phyloP scores from a whole-genome alignment of 768 basidiomycete genomes.

The Auriscalpium microsporum region DNA sequence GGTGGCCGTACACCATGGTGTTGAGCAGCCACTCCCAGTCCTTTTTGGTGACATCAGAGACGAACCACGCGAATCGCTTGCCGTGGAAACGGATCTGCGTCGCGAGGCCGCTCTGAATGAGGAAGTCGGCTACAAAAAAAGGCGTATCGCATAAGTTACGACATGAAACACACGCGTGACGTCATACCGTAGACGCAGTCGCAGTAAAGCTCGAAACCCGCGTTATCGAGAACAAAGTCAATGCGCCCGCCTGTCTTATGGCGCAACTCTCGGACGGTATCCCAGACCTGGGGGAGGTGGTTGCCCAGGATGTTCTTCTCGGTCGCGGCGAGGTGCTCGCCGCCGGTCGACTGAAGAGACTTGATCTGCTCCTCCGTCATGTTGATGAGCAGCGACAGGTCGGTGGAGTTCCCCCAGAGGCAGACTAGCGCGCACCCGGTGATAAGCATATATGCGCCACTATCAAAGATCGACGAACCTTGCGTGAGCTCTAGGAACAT shows the following conservation, averaged over 20 bases:
- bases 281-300: conserved; percentile 64
- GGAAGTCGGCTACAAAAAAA: conserved; percentile 68
- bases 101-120: conserved; percentile 84
- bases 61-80: conserved; percentile 93
- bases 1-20: conserved; percentile 82
- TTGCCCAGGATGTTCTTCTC: conserved; percentile 96
- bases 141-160: background rate
- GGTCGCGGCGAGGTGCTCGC: conserved; percentile 89
- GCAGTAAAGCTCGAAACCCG: conserved; percentile 82
- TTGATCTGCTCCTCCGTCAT: conserved; percentile 99
- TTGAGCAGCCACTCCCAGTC: conserved; percentile 94
- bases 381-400: conserved; percentile 89
- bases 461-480: conserved; percentile 34
- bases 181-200: conserved; percentile 68
- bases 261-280: conserved; percentile 53
- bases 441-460: background rate
- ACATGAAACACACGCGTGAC: background rate
- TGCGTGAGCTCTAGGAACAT: conserved; percentile 93
- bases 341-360: conserved; percentile 90
- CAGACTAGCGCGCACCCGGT: conserved; percentile 48
- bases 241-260: conserved; percentile 23
- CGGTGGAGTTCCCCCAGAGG: conserved; percentile 96
- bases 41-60: conserved; percentile 85
- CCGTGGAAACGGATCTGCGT: conserved; percentile 88
- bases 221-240: conserved; percentile 80